Percentiles rank a stretch among this genome's conserved stretches.
phyloP scores from a whole-genome alignment of 1,139 yeast genomes.

The Suhomyces maxii region DNA sequence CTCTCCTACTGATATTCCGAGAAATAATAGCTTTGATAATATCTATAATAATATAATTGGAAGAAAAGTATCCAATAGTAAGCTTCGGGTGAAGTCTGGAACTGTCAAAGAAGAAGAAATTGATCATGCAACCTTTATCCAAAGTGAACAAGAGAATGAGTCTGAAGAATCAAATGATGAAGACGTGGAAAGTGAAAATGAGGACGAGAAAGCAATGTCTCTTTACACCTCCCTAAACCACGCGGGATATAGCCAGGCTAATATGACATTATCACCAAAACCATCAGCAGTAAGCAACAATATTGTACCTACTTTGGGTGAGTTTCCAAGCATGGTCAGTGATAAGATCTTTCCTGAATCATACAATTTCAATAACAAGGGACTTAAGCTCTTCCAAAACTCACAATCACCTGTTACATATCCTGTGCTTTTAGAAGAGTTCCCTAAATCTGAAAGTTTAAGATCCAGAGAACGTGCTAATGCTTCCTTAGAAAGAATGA shows the following conservation, averaged over 20 bases:
- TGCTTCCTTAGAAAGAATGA: constrained; percentile 64
- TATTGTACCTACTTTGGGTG: constrained; percentile 46
- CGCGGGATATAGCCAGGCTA: constrained; percentile 13
- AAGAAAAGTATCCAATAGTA: constrained; percentile 18
- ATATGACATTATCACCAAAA: constrained; percentile 24
- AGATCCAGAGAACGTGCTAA: constrained; percentile 64
- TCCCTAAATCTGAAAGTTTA: constrained; percentile 30
- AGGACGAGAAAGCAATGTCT: constrained; percentile 56
- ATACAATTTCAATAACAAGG: constrained; percentile 1
- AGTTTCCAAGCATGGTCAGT: constrained; percentile 41
- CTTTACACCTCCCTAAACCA: constrained; percentile 44
- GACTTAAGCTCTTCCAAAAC: constrained; percentile 14
- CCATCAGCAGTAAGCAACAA: constrained; percentile 20
- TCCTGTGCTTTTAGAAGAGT: constrained; percentile 27
- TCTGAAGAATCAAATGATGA: constrained; percentile 11
- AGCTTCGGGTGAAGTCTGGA: constrained; percentile 18
- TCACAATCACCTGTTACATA: constrained; percentile 1
- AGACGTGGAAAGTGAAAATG: constrained; percentile 41
- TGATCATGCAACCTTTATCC: constrained; percentile 4
- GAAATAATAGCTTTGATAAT: constrained; percentile 24
- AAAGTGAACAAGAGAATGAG: constrained; percentile 9
- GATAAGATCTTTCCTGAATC: constrained; percentile 12
- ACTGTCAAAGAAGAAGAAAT: constrained; percentile 13
- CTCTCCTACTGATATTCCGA: constrained; percentile 19
- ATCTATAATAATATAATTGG: constrained; percentile 21